A percentile compares a stretch with the other conserved stretches of the same genome.
Conservation (phyloP, 2,329 filamentous ascomycete genomes). For the Trichoderma harzianum region DNA sequence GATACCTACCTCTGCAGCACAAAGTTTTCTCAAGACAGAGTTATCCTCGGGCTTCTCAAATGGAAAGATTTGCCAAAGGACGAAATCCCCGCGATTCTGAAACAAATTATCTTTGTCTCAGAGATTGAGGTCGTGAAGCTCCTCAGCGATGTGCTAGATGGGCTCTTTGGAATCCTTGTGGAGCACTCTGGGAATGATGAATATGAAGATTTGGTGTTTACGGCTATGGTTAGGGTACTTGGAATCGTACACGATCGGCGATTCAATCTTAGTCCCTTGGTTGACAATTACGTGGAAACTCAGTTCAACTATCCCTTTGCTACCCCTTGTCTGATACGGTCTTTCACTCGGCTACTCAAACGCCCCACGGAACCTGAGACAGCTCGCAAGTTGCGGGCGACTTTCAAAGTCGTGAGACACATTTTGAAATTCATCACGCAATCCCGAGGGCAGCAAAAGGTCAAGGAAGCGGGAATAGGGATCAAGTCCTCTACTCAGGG, state of each 20-base stretch:
- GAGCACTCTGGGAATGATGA: constrained; percentile 89
- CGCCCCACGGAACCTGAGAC: constrained; percentile 80
- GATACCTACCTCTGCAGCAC: constrained; percentile 93
- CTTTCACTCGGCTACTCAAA: constrained; percentile 77
- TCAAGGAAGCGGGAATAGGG: constrained; percentile 83
- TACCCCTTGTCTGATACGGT: constrained; percentile 81
- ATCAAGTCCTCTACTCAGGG: constrained; percentile 69
- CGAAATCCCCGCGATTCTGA: constrained; percentile 70
- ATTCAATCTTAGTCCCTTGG: constrained; percentile 85
- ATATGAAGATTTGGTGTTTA: constrained; percentile 90
- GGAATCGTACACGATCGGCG: constrained; percentile 92
- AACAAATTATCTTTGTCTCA: constrained; percentile 85
- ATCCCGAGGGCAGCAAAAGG: constrained; percentile 78
- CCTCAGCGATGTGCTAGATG: constrained; percentile 81
- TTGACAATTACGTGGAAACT: constrained; percentile 85
- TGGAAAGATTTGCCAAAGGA: constrained; percentile 77
- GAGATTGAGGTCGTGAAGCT: constrained; percentile 98
- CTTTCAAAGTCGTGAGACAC: constrained; percentile 91
- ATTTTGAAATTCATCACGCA: constrained; percentile 94
- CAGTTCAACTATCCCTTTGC: constrained; percentile 93
- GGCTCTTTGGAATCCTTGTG: constrained; percentile 85
- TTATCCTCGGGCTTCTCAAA: constrained; percentile 75
- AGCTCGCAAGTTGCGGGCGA: constrained; percentile 79
- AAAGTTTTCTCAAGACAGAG: constrained; percentile 86
- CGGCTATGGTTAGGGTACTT: constrained; percentile 81